Base-by-base conservation (phyloP, 495 filamentous ascomycete species). In the Oidiodendron maius region DNA sequence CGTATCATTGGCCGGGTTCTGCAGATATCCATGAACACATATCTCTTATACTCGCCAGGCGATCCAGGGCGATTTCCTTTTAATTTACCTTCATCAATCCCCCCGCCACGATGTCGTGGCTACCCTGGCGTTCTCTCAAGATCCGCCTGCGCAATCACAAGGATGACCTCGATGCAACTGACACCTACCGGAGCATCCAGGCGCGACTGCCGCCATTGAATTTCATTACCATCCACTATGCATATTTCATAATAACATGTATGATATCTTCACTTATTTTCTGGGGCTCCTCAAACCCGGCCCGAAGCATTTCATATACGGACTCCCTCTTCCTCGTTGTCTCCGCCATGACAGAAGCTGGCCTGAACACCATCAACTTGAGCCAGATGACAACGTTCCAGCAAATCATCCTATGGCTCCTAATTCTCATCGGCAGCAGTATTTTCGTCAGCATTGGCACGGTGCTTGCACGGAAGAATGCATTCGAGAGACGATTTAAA, bases 151-250 rank as follows among this genome's bases (percentile, higher is more conserved):
- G n/a, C n/a, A n/a, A n/a, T n/a, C n/a, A n/a, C n/a, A n/a, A n/a
- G n/a, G n/a, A n/a, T n/a, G n/a, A n/a, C n/a, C n/a, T n/a, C n/a
- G n/a, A n/a, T n/a, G n/a, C n/a, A n/a, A n/a, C n/a, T n/a, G n/a
- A n/a, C n/a, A n/a, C n/a, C n/a, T n/a, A n/a, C n/a, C 4, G n/a
- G 4, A 48, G n/a, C 4, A 5, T 48, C 34, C 15, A 20, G 10
- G 15, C 25, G 4, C 39, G 30, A 13, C 44, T 81, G 15, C 80
- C 82, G 8, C 72, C 76, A 0, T 64, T 82, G 46, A 90, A 91
- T 61, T 94, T 90, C 64, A 82, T 91, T 60, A 87, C 82, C 0
- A 58, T 89, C 25, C 81, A 86, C 60, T 85, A 91, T 74, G 64
- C 74, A 47, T 94, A 94, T 64, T 93, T 94, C 62, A 76, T 89